Conservation (phyloP, 2,329 filamentous ascomycete genomes). For the Lachnellula subtilissima region DNA sequence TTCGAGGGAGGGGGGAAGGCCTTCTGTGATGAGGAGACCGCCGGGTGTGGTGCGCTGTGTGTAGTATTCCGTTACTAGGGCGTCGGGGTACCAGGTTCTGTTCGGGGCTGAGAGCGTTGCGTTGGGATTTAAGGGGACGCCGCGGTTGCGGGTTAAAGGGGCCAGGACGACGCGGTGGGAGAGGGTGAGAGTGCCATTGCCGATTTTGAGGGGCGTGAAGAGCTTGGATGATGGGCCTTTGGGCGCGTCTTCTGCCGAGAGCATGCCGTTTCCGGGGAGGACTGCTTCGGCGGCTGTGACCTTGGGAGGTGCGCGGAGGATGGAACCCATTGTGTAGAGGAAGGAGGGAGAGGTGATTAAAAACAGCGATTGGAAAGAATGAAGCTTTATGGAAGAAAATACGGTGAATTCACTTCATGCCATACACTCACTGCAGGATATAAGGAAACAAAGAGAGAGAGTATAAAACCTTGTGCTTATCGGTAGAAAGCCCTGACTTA, state of each 20-base stretch:
- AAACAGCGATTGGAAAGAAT: background rate
- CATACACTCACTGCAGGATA: background rate
- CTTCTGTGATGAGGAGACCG: slow-evolving; percentile 52
- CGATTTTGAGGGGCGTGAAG: slow-evolving; percentile 39
- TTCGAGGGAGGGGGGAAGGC: slow-evolving; percentile 41
- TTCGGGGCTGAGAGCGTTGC: slow-evolving; percentile 41
- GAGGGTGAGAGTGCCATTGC: slow-evolving; percentile 38
- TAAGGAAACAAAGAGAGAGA: background rate
- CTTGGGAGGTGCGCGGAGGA: slow-evolving; percentile 26
- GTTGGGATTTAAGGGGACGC: slow-evolving; percentile 38
- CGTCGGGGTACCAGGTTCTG: slow-evolving; percentile 44
- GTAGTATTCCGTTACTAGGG: slow-evolving; percentile 44
- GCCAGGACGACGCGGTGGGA: slow-evolving; percentile 49
- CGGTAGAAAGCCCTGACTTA: background rate
- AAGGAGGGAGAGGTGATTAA: background rate
- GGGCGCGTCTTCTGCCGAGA: slow-evolving; percentile 33
- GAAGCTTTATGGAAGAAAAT: background rate
- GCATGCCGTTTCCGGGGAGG: slow-evolving; percentile 47
- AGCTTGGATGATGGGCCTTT: slow-evolving; percentile 26
- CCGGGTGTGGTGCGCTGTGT: slow-evolving; percentile 46
- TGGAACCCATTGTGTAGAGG: slow-evolving; percentile 14
- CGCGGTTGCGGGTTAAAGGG: slow-evolving; percentile 50
- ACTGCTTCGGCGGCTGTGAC: slow-evolving; percentile 39
- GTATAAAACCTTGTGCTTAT: background rate
- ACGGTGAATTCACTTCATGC: background rate